phyloP scores from a whole-genome alignment of 805 yeast genomes.

The Groenewaldozyma tartarivorans region DNA sequence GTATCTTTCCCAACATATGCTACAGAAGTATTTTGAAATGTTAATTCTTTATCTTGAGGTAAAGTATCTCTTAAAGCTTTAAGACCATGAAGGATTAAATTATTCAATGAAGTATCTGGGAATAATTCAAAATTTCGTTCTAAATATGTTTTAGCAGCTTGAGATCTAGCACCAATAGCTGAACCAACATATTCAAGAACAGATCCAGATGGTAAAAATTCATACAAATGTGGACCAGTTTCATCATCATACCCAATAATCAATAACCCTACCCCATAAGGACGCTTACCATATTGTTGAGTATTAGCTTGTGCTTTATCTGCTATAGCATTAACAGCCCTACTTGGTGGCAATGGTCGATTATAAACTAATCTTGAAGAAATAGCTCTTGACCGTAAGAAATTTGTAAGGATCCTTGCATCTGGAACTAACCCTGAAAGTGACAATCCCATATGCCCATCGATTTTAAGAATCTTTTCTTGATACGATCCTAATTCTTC shows the following conservation, averaged over 20 bases:
- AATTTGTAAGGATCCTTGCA: slow-evolving; percentile 87
- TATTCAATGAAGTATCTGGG: slow-evolving; percentile 51
- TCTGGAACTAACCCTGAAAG: slow-evolving; percentile 98
- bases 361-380: slow-evolving; percentile 74
- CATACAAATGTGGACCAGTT: slow-evolving; percentile 86
- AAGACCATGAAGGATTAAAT: slow-evolving; percentile 76
- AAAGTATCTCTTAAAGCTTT: slow-evolving; percentile 89
- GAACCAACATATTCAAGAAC: slow-evolving; percentile 86
- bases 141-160: slow-evolving; percentile 92
- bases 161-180: slow-evolving; percentile 97
- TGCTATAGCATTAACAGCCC: slow-evolving; percentile 78
- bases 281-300: slow-evolving; percentile 92
- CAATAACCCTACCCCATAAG: slow-evolving; percentile 93
- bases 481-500: slow-evolving; percentile 97
- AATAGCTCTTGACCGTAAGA: slow-evolving; percentile 84
- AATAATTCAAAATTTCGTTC: slow-evolving; percentile 76
- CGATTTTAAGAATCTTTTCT: slow-evolving; percentile 84
- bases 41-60: slow-evolving; percentile 88
- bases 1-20: slow-evolving; percentile 83
- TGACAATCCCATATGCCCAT: slow-evolving; percentile 89
- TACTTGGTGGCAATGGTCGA: slow-evolving; percentile 72
- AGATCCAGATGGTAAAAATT: slow-evolving; percentile 93
- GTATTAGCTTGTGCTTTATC: slow-evolving; percentile 97
- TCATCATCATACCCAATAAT: slow-evolving; percentile 80
- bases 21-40: slow-evolving; percentile 73